Conservation (phyloP, 192 early-diverging fungal species). For the Geranomyces michiganensis region DNA sequence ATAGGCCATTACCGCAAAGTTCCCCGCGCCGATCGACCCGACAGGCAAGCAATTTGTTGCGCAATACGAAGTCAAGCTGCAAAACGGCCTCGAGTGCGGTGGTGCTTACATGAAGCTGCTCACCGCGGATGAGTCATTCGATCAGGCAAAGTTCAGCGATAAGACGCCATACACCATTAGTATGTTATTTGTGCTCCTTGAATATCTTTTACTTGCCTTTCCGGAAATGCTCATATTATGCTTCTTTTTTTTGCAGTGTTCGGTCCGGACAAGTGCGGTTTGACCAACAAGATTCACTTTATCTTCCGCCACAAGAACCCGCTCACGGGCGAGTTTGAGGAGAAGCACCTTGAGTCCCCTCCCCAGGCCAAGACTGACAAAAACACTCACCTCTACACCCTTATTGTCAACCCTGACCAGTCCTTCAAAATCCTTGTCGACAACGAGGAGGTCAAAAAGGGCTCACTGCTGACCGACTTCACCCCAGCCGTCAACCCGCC, state of each 20-base stretch:
- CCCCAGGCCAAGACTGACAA: constrained; percentile 71
- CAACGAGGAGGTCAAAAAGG: constrained; percentile 62
- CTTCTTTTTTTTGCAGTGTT: constrained; percentile 69
- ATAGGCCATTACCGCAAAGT: constrained; percentile 75
- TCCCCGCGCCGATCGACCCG: constrained; percentile 72
- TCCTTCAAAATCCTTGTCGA: constrained; percentile 79
- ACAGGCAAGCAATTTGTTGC: constrained; percentile 75
- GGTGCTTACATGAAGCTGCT: constrained; percentile 93
- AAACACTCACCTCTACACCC: constrained; percentile 77
- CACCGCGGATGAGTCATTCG: constrained; percentile 63
- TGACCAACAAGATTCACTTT: constrained; percentile 88
- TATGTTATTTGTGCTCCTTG: constrained; percentile 15
- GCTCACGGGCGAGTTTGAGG: constrained; percentile 73
- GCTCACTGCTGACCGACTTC: constrained; percentile 79
- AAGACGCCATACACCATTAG: constrained; percentile 85
- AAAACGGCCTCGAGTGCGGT: constrained; percentile 84
- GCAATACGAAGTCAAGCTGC: constrained; percentile 91
- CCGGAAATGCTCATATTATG: neutral
- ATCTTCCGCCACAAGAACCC: constrained; percentile 93
- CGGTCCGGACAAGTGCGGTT: constrained; percentile 95
- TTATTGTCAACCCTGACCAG: constrained; percentile 82
- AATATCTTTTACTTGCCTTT: too few species aligned
- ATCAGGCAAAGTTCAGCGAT: constrained; percentile 73
- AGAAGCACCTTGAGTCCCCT: constrained; percentile 82
- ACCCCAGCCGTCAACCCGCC: constrained; percentile 85